Percentiles rank a stretch among this genome's conserved stretches.
Conservation (phyloP, 331 rosid species). For the Spiraea crenata region DNA sequence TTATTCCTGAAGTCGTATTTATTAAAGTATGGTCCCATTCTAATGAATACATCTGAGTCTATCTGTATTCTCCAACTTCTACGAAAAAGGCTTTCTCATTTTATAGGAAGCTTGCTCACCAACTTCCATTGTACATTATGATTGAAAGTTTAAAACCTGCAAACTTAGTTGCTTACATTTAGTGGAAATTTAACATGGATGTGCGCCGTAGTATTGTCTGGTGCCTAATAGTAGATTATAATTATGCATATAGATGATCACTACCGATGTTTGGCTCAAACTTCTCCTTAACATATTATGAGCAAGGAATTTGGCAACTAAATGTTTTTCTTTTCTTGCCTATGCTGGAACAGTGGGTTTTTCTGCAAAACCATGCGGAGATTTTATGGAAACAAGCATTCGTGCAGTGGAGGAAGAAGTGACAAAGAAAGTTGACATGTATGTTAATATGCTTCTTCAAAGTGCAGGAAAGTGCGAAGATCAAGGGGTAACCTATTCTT, state of each 20-base stretch:
- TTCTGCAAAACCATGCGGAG: conserved; percentile 54
- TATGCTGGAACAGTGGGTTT: conserved; percentile 63
- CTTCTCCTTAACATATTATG: neutral
- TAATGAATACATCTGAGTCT: neutral
- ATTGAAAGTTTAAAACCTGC: no score
- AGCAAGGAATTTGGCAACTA: neutral
- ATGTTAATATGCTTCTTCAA: conserved; percentile 53
- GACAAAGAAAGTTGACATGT: conserved; percentile 60
- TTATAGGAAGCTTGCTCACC: neutral
- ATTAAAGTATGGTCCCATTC: neutral
- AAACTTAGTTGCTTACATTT: neutral
- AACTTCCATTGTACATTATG: neutral
- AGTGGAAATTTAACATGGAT: neutral
- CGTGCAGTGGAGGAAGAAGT: conserved; percentile 79
- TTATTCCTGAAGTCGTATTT: neutral
- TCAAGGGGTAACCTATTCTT: conserved; percentile 50
- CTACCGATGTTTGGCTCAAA: neutral
- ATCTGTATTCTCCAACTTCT: neutral
- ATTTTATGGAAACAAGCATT: conserved; percentile 51
- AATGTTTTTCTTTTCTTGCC: conserved; percentile 12
- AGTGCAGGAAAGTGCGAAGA: conserved; percentile 46
- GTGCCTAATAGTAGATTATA: neutral
- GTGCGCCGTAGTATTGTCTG: neutral
- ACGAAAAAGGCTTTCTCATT: neutral
- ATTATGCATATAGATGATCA: neutral